Percentiles rank a stretch among this genome's conserved stretches.
Evolutionary conservation across 768 basidiomycete genomes (phyloP).

Genomic region (Kwoniella shandongensis): DNA sequence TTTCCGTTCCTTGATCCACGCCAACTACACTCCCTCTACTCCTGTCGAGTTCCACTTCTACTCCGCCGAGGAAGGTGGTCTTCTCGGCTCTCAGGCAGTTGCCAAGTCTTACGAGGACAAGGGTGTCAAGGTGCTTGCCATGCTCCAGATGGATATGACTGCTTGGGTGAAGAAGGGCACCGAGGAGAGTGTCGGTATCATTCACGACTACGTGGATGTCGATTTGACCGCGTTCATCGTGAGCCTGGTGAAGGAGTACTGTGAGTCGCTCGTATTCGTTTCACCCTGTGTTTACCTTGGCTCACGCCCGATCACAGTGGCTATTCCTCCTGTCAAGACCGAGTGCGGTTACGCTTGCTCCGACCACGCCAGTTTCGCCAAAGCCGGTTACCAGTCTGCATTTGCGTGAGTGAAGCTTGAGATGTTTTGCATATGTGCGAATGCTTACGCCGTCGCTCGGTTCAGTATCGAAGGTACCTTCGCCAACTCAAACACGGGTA

Average conservation of each 20-base stretch:
- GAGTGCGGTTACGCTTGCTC: slow-evolving; percentile 90
- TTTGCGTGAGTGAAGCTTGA: slow-evolving; percentile 59
- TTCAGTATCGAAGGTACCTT: slow-evolving; percentile 52
- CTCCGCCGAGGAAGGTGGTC: slow-evolving; percentile 56
- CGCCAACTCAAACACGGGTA: slow-evolving; percentile 60
- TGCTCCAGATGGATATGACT: slow-evolving; percentile 70
- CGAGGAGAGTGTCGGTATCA: slow-evolving; percentile 68
- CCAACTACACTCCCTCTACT: slow-evolving; percentile 48
- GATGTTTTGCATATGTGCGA: no score
- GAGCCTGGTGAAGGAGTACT: slow-evolving; percentile 71
- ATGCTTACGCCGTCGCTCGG: no score
- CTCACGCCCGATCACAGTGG: slow-evolving; percentile 52
- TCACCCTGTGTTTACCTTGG: background rate
- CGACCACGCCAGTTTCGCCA: slow-evolving; percentile 62
- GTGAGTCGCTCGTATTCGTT: slow-evolving; percentile 28
- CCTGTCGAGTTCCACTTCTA: slow-evolving; percentile 56
- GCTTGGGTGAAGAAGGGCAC: slow-evolving; percentile 82
- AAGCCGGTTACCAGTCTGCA: slow-evolving; percentile 76
- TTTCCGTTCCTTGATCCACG: slow-evolving; percentile 46
- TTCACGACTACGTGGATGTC: slow-evolving; percentile 76
- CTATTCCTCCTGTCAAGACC: slow-evolving; percentile 83
- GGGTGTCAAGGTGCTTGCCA: slow-evolving; percentile 69
- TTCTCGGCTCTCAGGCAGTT: slow-evolving; percentile 79
- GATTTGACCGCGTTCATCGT: slow-evolving; percentile 75
- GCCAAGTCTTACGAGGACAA: slow-evolving; percentile 70